A percentile compares a stretch with the other conserved stretches of the same genome.
phyloP scores from a whole-genome alignment of 345 rosid genomes.

The Gossypium longicalyx region DNA sequence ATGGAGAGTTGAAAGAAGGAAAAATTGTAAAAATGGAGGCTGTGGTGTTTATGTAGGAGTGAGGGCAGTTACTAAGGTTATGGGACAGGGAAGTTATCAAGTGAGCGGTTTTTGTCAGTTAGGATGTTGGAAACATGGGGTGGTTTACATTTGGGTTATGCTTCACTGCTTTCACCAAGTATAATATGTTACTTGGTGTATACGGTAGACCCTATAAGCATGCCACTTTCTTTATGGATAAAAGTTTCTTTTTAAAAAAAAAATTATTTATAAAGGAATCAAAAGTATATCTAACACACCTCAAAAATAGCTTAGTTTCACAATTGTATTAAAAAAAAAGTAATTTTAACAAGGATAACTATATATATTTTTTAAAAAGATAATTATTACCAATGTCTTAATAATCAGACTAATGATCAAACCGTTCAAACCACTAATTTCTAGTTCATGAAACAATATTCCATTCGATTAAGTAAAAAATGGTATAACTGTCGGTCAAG shows the following conservation, averaged over 20 bases:
- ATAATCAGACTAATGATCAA: too few relatives aligned
- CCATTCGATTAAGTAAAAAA: too few relatives aligned
- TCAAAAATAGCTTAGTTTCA: too few relatives aligned
- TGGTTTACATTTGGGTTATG: slow-evolving; percentile 15
- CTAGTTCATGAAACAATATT: too few relatives aligned
- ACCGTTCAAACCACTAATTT: too few relatives aligned
- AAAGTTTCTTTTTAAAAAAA: background rate
- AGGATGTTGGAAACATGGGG: slow-evolving; percentile 17
- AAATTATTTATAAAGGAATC: too few relatives aligned
- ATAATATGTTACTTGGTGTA: background rate
- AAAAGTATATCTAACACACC: too few relatives aligned
- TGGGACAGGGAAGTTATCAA: slow-evolving; percentile 15
- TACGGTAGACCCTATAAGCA: background rate
- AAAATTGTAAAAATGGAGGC: slow-evolving; percentile 20
- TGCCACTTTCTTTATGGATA: background rate
- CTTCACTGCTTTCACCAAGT: background rate
- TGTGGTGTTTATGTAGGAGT: slow-evolving; percentile 36
- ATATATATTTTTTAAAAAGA: too few relatives aligned
- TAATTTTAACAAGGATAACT: too few relatives aligned
- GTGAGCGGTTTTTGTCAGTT: slow-evolving; percentile 34
- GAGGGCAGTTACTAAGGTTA: slow-evolving; percentile 23
- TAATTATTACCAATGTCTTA: too few relatives aligned
- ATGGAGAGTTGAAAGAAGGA: background rate
- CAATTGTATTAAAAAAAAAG: too few relatives aligned
- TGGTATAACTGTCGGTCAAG: too few relatives aligned